phyloP scores from a whole-genome alignment of 2,329 filamentous ascomycete species.

The Oidium heveae region DNA sequence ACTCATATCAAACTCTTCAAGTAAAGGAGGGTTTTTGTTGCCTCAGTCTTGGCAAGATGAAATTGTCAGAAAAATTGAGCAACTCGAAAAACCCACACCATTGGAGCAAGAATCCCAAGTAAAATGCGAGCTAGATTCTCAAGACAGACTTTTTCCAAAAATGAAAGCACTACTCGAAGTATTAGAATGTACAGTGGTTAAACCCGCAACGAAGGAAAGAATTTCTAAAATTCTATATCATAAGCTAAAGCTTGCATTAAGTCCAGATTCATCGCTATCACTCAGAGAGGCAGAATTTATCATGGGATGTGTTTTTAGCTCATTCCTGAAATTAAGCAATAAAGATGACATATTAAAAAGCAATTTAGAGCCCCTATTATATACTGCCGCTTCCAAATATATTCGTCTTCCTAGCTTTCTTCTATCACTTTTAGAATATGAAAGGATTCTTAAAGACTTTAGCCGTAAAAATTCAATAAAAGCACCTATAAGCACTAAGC shows the following conservation, averaged over 20 bases:
- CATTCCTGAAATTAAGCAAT: conserved; percentile 41
- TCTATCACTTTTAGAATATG: conserved; percentile 33
- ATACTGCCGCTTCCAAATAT: conserved; percentile 39
- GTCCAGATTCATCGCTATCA: conserved; percentile 30
- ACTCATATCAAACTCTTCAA: conserved; percentile 22
- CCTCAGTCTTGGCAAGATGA: conserved; percentile 49
- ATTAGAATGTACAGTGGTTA: conserved; percentile 32
- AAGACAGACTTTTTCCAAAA: conserved; percentile 36
- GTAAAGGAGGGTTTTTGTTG: conserved; percentile 28
- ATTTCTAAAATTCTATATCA: conserved; percentile 39
- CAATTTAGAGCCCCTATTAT: conserved; percentile 37
- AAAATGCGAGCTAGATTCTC: conserved; percentile 34
- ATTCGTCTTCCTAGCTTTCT: conserved; percentile 40
- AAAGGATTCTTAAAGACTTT: conserved; percentile 13
- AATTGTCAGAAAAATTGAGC: conserved; percentile 44
- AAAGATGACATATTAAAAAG: conserved; percentile 30
- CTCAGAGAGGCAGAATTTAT: conserved; percentile 47
- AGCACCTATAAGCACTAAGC: conserved; percentile 7
- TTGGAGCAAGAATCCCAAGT: conserved; percentile 29
- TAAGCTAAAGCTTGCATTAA: conserved; percentile 38
- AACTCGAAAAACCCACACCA: conserved; percentile 27
- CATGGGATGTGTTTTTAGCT: conserved; percentile 47
- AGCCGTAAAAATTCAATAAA: conserved; percentile 3
- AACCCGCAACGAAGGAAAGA: conserved; percentile 39
- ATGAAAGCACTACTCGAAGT: conserved; percentile 42